phyloP scores from a whole-genome alignment of 176 grass and related monocot species.

The Triticum aestivum region DNA sequence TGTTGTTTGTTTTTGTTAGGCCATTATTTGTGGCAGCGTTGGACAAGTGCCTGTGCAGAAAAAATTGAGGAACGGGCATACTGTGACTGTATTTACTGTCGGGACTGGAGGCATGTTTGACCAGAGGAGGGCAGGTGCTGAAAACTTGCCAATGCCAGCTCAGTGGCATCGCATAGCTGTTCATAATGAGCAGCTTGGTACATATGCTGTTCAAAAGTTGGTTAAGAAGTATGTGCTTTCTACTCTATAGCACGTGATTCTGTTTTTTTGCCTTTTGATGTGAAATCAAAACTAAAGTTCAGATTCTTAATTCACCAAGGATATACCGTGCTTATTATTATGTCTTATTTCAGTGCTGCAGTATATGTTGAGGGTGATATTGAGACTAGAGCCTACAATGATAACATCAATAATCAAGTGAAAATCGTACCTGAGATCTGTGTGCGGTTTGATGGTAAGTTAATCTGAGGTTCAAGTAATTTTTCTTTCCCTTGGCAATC shows the following conservation, averaged over 20 bases:
- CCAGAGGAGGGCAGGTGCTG: conserved; percentile 51
- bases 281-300: conserved; percentile 11
- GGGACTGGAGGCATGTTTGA: conserved; percentile 88
- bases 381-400: conserved; percentile 82
- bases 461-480: conserved; percentile 2
- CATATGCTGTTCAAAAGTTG: conserved; percentile 68
- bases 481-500: not conserved
- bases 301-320: not conserved
- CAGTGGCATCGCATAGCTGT: conserved; percentile 82
- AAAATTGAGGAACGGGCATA: conserved; percentile 60
- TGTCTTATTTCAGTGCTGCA: conserved; percentile 52
- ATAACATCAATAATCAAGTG: conserved; percentile 54
- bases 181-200: conserved; percentile 60
- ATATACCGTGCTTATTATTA: not conserved
- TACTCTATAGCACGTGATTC: not conserved
- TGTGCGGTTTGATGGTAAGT: conserved; percentile 67
- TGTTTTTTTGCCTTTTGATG: conserved; percentile 8
- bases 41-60: conserved; percentile 74
- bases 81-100: conserved; percentile 81
- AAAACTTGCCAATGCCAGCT: conserved; percentile 58
- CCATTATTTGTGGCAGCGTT: conserved; percentile 84
- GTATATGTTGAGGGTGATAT: conserved; percentile 89
- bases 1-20: conserved; percentile 45
- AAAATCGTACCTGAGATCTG: conserved; percentile 74
- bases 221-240: conserved; percentile 71